These are phyloP conservation scores for Colletotrichum plurivorum DNA, from an alignment of 2,329 filamentous ascomycete species.

Conservation along the genomic window DNA sequence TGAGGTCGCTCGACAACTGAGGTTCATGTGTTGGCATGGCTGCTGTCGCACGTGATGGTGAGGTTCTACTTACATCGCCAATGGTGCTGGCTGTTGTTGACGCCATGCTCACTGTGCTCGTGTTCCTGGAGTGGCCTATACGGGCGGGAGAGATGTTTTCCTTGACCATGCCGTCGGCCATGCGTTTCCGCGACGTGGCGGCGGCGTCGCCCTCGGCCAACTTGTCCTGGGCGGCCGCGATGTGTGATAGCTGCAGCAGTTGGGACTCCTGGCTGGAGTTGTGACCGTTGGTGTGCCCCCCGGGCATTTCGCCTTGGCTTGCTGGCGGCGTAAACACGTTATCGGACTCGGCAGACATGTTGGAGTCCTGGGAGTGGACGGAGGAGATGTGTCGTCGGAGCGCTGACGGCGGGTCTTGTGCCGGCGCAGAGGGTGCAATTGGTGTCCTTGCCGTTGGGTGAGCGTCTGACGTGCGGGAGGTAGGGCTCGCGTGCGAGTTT, in stretches of 20 bases:
- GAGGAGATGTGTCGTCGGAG: slow-evolving; percentile 42
- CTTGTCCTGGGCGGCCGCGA: slow-evolving; percentile 68
- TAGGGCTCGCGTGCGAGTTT: neutral
- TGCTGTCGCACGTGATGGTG: neutral
- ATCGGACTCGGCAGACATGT: slow-evolving; percentile 46
- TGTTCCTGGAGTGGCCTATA: slow-evolving; percentile 77
- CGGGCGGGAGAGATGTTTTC: slow-evolving; percentile 63
- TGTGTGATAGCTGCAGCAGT: slow-evolving; percentile 69
- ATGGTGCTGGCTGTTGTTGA: slow-evolving; percentile 78
- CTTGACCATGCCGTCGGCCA: slow-evolving; percentile 82
- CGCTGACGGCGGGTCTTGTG: slow-evolving; percentile 18
- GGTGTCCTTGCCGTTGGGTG: slow-evolving; percentile 41
- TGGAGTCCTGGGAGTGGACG: slow-evolving; percentile 48
- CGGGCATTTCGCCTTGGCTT: slow-evolving; percentile 43
- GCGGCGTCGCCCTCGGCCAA: slow-evolving; percentile 54
- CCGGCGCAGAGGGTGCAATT: slow-evolving; percentile 45
- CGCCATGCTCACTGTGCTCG: slow-evolving; percentile 75
- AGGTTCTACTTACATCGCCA: slow-evolving; percentile 74
- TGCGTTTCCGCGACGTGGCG: slow-evolving; percentile 76
- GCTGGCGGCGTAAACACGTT: slow-evolving; percentile 48
- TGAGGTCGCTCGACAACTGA: slow-evolving; percentile 83
- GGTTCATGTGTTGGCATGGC: slow-evolving; percentile 40
- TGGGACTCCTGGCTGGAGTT: slow-evolving; percentile 69
- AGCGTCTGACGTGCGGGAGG: slow-evolving; percentile 34
- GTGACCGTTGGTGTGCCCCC: slow-evolving; percentile 51